A percentile compares a stretch with the other conserved stretches of the same genome.
phyloP scores from a whole-genome alignment of 805 yeast species.

The Metschnikowia shivogae region DNA sequence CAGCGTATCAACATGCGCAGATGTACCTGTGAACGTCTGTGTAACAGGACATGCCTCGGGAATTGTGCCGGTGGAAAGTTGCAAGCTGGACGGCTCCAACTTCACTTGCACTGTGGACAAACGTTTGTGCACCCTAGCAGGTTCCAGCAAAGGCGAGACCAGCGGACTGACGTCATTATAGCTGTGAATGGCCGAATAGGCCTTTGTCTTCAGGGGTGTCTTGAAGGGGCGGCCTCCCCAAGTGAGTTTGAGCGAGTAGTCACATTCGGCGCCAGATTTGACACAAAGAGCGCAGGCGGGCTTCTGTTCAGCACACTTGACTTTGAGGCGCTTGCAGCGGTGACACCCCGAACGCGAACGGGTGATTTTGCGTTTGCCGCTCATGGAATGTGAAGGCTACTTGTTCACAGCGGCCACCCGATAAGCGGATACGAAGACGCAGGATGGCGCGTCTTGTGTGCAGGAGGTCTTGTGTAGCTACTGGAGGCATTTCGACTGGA shows the following conservation, averaged over 20 bases:
- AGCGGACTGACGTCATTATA: neutral
- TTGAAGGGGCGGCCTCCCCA: constrained; percentile 77
- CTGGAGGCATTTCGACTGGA: no score
- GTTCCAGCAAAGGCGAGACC: neutral
- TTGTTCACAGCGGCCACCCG: neutral
- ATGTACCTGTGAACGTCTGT: no score
- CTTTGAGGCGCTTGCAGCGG: constrained; percentile 55
- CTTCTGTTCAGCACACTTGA: constrained; percentile 66
- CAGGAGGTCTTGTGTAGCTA: neutral
- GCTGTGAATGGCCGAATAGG: neutral
- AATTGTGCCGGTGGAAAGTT: no score
- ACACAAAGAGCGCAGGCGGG: constrained; percentile 59
- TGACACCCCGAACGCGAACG: constrained; percentile 60
- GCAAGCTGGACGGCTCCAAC: no score
- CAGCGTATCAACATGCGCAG: no score
- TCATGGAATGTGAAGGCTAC: neutral
- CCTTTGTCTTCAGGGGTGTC: constrained; percentile 13
- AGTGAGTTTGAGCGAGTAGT: constrained; percentile 56
- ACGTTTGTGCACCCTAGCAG: neutral
- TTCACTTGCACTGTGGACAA: no score
- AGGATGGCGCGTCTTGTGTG: neutral
- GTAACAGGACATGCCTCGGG: no score
- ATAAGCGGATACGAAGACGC: neutral
- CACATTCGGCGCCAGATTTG: constrained; percentile 48
- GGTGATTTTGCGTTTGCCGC: constrained; percentile 22